Evolutionary conservation across 2,329 filamentous ascomycete species (phyloP).

Genomic region (Colletotrichum godetiae): DNA sequence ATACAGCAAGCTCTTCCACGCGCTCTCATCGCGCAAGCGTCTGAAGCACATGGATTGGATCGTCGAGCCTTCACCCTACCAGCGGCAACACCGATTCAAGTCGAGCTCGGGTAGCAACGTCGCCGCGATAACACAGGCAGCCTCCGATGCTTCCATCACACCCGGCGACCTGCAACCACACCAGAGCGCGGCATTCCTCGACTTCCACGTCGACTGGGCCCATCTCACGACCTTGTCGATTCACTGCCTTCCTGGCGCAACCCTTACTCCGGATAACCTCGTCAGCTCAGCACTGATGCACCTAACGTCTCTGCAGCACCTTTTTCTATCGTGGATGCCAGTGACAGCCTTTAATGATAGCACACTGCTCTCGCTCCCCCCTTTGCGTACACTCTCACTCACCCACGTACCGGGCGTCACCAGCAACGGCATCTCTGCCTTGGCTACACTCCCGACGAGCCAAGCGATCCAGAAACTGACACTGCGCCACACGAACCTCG

Average conservation of each 20-base stretch:
- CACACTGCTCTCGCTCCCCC: conserved; percentile 65
- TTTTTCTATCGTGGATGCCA: conserved; percentile 70
- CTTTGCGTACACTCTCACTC: conserved; percentile 65
- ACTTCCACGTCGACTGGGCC: conserved; percentile 65
- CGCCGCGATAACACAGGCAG: conserved; percentile 7
- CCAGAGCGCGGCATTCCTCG: conserved; percentile 58
- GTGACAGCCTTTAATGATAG: conserved; percentile 67
- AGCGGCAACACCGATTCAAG: conserved; percentile 47
- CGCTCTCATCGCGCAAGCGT: conserved; percentile 66
- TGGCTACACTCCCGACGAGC: conserved; percentile 62
- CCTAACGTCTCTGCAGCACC: conserved; percentile 65
- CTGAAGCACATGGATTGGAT: conserved; percentile 71
- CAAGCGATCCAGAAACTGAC: conserved; percentile 60
- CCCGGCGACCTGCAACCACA: conserved; percentile 54
- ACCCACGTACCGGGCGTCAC: conserved; percentile 67
- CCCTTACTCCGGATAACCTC: conserved; percentile 62
- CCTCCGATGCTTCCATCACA: conserved; percentile 35
- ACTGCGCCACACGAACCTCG: conserved; percentile 66
- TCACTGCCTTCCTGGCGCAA: conserved; percentile 68
- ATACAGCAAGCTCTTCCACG: conserved; percentile 68
- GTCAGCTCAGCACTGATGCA: conserved; percentile 61
- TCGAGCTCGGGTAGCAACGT: conserved; percentile 28
- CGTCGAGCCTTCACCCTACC: conserved; percentile 53
- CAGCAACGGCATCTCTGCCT: conserved; percentile 65
- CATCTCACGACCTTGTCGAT: conserved; percentile 67